A percentile compares a stretch with the other conserved stretches of the same genome.
Conservation (phyloP, 345 rosid species). For the Acer negundo region DNA sequence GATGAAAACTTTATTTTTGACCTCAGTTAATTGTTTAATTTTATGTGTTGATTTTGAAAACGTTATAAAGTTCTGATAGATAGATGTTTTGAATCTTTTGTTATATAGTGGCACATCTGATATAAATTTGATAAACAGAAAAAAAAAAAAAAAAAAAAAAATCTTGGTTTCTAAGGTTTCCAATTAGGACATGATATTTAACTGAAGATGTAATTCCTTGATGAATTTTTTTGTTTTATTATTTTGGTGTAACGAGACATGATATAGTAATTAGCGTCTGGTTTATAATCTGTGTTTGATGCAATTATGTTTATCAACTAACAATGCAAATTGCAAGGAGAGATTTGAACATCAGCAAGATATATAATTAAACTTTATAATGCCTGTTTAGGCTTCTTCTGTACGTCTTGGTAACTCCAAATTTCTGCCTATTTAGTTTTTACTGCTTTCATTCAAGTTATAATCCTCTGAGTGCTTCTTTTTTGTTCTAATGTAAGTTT, state of each 20-base stretch:
- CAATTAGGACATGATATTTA: neutral
- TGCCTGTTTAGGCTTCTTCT: neutral
- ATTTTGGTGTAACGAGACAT: neutral
- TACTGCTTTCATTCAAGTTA: neutral
- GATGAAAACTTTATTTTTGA: neutral
- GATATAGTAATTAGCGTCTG: neutral
- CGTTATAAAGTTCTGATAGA: neutral
- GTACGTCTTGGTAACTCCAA: neutral
- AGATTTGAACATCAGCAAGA: neutral
- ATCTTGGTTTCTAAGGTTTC: neutral
- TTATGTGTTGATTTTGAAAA: neutral
- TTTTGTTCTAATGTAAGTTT: neutral
- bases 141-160: too few species aligned
- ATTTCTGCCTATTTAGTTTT: neutral
- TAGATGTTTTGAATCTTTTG: neutral
- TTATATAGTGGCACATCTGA: neutral
- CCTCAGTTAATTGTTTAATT: neutral
- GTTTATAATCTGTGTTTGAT: neutral
- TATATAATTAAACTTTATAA: neutral
- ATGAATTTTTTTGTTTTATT: neutral
- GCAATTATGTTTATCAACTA: neutral
- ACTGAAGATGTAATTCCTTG: neutral
- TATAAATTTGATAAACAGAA: neutral
- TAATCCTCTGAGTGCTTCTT: neutral
- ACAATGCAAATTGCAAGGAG: neutral